A percentile compares a stretch with the other conserved stretches of the same genome.
Evolutionary conservation across 2,329 filamentous ascomycete genomes (phyloP).

Genomic region (Apiospora sp.): DNA sequence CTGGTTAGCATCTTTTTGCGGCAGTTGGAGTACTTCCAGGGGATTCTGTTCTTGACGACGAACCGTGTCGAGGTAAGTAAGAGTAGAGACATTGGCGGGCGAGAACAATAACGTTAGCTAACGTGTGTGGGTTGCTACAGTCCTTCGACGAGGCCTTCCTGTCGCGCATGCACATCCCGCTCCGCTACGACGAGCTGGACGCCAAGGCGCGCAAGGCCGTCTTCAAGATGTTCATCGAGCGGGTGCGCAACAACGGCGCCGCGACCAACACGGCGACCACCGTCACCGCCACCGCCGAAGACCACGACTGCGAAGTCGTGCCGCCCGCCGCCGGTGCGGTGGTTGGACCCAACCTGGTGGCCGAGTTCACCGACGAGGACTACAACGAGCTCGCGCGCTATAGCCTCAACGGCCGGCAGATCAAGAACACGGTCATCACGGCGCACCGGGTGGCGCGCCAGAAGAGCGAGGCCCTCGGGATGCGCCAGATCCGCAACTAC

Average conservation of each 20-base stretch:
- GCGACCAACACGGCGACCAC: not conserved
- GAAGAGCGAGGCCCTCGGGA: constrained; percentile 73
- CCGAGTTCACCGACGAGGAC: constrained; percentile 73
- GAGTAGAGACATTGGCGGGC: too few relatives aligned
- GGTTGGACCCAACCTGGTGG: constrained; percentile 29
- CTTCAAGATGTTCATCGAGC: constrained; percentile 84
- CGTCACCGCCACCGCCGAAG: not conserved
- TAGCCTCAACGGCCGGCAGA: constrained; percentile 71
- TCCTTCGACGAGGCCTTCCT: constrained; percentile 94
- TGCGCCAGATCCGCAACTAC: constrained; percentile 82
- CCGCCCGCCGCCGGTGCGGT: too few relatives aligned
- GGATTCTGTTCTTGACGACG: constrained; percentile 88
- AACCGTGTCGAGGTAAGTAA: constrained; percentile 75
- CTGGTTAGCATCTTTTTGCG: constrained; percentile 88
- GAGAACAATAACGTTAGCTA: constrained; percentile 14
- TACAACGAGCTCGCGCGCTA: constrained; percentile 71
- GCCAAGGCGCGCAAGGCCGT: constrained; percentile 77
- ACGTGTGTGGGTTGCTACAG: constrained; percentile 40
- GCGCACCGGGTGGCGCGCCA: constrained; percentile 84
- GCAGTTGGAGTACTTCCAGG: constrained; percentile 89
- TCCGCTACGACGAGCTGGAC: constrained; percentile 80
- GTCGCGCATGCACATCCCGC: constrained; percentile 83
- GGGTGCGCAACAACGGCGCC: constrained; percentile 57
- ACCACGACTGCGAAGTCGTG: not conserved
- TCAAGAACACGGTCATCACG: constrained; percentile 87